Percentiles rank a stretch among this genome's conserved stretches.
These are phyloP conservation scores for Hypoxylon rubiginosum DNA, from an alignment of 2,329 filamentous ascomycete genomes.

Conservation along the genomic window DNA sequence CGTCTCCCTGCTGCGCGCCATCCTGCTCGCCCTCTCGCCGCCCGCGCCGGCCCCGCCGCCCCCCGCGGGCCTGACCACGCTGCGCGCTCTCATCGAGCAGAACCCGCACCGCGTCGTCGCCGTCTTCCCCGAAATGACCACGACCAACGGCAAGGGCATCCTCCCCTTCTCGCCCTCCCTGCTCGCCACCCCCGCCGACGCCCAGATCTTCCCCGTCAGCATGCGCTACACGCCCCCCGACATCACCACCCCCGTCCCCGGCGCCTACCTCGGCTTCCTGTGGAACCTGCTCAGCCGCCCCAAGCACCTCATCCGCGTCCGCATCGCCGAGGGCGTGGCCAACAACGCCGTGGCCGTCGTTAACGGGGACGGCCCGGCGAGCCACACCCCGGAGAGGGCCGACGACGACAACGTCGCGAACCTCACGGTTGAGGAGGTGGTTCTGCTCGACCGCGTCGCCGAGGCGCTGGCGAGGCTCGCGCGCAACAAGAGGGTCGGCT, in stretches of 20 bases:
- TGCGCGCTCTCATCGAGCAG: constrained; percentile 72
- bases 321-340: constrained; percentile 82
- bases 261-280: constrained; percentile 78
- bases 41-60: constrained; percentile 61
- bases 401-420: constrained; percentile 47
- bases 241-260: constrained; percentile 89
- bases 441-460: constrained; percentile 81
- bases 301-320: constrained; percentile 89
- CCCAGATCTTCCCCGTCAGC: constrained; percentile 90
- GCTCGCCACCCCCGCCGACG: constrained; percentile 73
- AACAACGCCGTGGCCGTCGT: constrained; percentile 61
- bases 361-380: constrained; percentile 48
- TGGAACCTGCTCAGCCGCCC: constrained; percentile 89
- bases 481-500: constrained; percentile 86
- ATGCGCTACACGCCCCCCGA: constrained; percentile 90
- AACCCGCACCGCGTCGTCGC: constrained; percentile 83
- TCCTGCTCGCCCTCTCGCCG: constrained; percentile 77
- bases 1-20: constrained; percentile 81
- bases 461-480: constrained; percentile 90
- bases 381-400: constrained; percentile 39
- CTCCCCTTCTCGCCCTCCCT: constrained; percentile 85
- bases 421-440: constrained; percentile 71
- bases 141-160: constrained; percentile 92
- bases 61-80: constrained; percentile 67
- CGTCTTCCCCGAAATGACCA: constrained; percentile 93